A percentile compares a stretch with the other conserved stretches of the same genome.
Conservation (phyloP, 2,329 filamentous ascomycete species). For the Cercospora sp. region DNA sequence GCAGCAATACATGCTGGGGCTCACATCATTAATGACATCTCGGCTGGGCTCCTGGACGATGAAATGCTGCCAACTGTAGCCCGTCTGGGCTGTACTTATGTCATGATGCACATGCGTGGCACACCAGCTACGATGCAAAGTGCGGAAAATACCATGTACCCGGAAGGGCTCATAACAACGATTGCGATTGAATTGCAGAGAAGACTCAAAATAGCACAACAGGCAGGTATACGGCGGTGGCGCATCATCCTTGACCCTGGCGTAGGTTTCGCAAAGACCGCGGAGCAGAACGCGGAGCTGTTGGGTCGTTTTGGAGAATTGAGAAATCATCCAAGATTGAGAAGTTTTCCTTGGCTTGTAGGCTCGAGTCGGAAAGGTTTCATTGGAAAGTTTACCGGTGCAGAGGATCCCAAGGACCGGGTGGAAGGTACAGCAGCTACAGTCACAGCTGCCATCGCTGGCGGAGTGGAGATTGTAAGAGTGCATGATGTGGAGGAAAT, state of each 20-base stretch:
- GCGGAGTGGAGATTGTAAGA: slow-evolving; percentile 86
- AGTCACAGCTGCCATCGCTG: slow-evolving; percentile 79
- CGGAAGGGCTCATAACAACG: slow-evolving; percentile 63
- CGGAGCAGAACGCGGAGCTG: slow-evolving; percentile 77
- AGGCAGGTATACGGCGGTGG: slow-evolving; percentile 84
- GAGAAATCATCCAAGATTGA: slow-evolving; percentile 49
- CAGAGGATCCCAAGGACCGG: slow-evolving; percentile 67
- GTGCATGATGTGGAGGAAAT: slow-evolving; percentile 92
- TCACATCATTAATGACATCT: slow-evolving; percentile 93
- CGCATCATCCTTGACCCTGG: slow-evolving; percentile 93
- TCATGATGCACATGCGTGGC: slow-evolving; percentile 93
- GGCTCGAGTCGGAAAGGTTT: slow-evolving; percentile 89
- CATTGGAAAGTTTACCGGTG: slow-evolving; percentile 78
- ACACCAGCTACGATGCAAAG: slow-evolving; percentile 77
- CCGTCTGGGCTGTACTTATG: slow-evolving; percentile 72
- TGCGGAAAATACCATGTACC: slow-evolving; percentile 60
- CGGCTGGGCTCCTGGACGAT: slow-evolving; percentile 74
- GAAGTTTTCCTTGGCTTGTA: slow-evolving; percentile 80
- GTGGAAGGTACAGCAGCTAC: slow-evolving; percentile 86
- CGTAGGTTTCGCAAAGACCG: slow-evolving; percentile 87
- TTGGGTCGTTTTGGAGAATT: slow-evolving; percentile 71
- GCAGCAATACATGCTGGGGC: slow-evolving; percentile 76
- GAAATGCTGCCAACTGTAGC: slow-evolving; percentile 82
- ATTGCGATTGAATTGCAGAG: slow-evolving; percentile 67
- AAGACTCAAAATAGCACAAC: slow-evolving; percentile 73